These are phyloP conservation scores for Paramecium bursaria DNA, from an alignment of 73 alveolate species.

Conservation along the genomic window DNA sequence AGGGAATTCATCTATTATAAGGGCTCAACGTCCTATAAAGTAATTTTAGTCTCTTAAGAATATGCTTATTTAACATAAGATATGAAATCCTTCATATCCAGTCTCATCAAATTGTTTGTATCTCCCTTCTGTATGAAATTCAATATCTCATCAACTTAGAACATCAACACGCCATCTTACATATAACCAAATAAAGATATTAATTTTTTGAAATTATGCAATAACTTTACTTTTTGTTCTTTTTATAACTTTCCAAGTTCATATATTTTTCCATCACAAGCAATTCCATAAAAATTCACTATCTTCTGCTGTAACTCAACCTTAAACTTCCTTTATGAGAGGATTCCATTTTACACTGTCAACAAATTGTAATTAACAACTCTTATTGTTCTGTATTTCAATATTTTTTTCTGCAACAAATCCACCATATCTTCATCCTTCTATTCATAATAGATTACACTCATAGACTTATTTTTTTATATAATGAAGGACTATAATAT, in stretches of 20 bases:
- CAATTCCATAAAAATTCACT: too few relatives aligned
- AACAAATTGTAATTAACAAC: not conserved
- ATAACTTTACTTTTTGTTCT: too few relatives aligned
- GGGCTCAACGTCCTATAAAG: too few relatives aligned
- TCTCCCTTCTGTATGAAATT: not conserved
- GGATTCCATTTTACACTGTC: not conserved
- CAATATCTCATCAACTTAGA: not conserved
- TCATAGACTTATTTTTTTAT: not conserved
- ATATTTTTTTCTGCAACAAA: not conserved
- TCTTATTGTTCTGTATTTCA: not conserved
- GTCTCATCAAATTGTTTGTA: not conserved
- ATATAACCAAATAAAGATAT: not conserved
- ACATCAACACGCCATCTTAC: not conserved
- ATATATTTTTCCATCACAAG: not conserved
- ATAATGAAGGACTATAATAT: slow-evolving; percentile 33
- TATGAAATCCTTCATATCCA: not conserved
- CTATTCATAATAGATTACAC: not conserved
- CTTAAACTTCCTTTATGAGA: too few relatives aligned
- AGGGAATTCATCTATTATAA: too few relatives aligned
- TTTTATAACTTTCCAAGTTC: not conserved
- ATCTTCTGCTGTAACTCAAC: not conserved
- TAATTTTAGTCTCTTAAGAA: not conserved
- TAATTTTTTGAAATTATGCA: too few relatives aligned
- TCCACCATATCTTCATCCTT: not conserved
- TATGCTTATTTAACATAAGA: not conserved